Evolutionary conservation across 176 grass and related monocot genomes (phyloP).

Genomic region (Pharus latifolius): DNA sequence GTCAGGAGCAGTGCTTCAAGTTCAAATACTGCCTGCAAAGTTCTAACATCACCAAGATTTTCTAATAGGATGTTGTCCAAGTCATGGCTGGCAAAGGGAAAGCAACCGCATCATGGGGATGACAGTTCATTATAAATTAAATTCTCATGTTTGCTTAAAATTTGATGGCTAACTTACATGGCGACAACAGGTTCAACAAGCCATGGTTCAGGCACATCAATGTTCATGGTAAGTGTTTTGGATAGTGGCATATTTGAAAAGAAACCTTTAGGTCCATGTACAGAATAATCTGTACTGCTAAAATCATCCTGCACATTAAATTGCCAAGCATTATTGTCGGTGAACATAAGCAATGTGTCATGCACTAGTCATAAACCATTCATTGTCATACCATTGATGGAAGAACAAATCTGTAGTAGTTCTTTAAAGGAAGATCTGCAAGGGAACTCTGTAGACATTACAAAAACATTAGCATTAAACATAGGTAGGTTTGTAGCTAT

Average conservation of each 20-base stretch:
- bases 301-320: constrained; percentile 72
- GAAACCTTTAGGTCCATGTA: constrained; percentile 88
- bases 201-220: constrained; percentile 98
- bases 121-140: constrained; percentile 13
- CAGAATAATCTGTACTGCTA: constrained; percentile 67
- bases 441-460: constrained; percentile 87
- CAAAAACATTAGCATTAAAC: constrained; percentile 22
- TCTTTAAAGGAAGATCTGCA: constrained; percentile 89
- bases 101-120: constrained; percentile 12
- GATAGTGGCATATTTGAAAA: constrained; percentile 99
- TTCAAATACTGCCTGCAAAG: constrained; percentile 91
- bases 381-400: constrained; percentile 58
- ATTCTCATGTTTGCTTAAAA: constrained; percentile 12
- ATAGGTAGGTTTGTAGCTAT: neutral
- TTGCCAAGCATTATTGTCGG: constrained; percentile 15
- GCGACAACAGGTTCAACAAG: constrained; percentile 95
- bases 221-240: constrained; percentile 97
- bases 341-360: neutral
- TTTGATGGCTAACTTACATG: constrained; percentile 56
- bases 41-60: constrained; percentile 78
- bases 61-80: constrained; percentile 96
- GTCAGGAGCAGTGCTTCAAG: constrained; percentile 95
- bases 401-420: constrained; percentile 96
- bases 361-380: neutral
- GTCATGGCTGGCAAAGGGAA: constrained; percentile 68